Base-by-base conservation (phyloP, 1,139 yeast species). In the Yamadazyma siamensis region DNA sequence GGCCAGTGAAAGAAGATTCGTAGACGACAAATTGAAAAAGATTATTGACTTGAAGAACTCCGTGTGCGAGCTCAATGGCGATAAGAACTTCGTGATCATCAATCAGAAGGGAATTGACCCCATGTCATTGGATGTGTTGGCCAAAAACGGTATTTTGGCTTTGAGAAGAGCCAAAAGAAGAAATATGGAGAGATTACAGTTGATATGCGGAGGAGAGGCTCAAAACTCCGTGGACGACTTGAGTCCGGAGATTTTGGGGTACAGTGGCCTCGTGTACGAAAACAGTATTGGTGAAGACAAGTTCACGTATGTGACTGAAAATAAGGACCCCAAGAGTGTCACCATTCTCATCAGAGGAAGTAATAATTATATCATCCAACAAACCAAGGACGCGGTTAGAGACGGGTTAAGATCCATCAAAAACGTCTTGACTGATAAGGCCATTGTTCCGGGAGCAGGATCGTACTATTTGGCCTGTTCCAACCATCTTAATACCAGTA, bases 61-160 rank as follows among this genome's bases (percentile, higher is more conserved):
- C 51, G 96, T 91, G 31, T 87, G 96, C 58, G 89, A 84, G 24
- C 67, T 80, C 41, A 83, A 81, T 48, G 67, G 80, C 8, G 65
- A 77, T 45, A 71, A 80, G 52, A 91, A 91, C 3, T 94, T 94
- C 61, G 98, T 94, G 35, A 86, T 94, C 38, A 85, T 94, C 57
- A 94, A 94, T 63, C 99, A 94, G 63, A 94, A 94, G 71, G 98
- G 99, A 47, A 94, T 94, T 47, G 99, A 94, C 56, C 99, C 99
- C 41, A 84, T 91, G 94, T 88, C 97, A 11, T 69, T 94, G 43
- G 98, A 94, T 55, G 81, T 89, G 10, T 72, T 94, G 44, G 97
- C 97, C 32, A 88, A 87, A 57, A 84, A 94, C 59, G 87, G 86
- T 44, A 91, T 94, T 46, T 69, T 91, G 47, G 98, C 98, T 1